Percentiles rank a stretch among this genome's conserved stretches.
Evolutionary conservation across 306 rosid species (phyloP).

Genomic region (Herpetospermum pedunculosum): DNA sequence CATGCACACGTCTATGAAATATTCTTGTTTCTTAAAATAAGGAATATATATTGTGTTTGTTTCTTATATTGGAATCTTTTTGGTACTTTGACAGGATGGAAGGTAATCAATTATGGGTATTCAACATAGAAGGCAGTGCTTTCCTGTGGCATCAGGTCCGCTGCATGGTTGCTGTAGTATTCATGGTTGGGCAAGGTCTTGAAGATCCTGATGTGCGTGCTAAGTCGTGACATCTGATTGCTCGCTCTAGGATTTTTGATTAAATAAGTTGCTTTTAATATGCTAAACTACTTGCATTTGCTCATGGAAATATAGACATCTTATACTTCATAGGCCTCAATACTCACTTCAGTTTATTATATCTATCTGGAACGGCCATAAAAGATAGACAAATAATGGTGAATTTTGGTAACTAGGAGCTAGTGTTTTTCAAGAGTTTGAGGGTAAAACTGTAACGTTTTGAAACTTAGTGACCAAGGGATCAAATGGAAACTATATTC

Average conservation of each 20-base stretch:
- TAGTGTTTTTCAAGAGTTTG: no score
- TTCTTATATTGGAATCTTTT: background rate
- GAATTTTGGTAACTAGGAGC: background rate
- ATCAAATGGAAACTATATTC: no score
- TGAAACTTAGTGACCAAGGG: no score
- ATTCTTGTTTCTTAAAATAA: background rate
- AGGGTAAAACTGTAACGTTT: no score
- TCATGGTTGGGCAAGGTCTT: slow-evolving; percentile 77
- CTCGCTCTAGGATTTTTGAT: background rate
- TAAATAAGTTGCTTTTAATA: background rate
- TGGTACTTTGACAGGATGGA: slow-evolving; percentile 51
- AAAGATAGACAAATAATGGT: background rate
- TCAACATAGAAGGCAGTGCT: slow-evolving; percentile 73
- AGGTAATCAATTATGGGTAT: slow-evolving; percentile 57
- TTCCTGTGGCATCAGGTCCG: slow-evolving; percentile 98
- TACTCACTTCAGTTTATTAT: background rate
- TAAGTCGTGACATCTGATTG: slow-evolving; percentile 11
- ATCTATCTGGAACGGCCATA: background rate
- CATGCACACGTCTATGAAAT: background rate
- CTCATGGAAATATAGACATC: background rate
- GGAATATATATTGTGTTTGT: background rate
- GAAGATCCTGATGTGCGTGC: slow-evolving; percentile 79
- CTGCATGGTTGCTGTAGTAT: slow-evolving; percentile 78
- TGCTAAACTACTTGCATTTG: background rate
- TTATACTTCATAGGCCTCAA: background rate